Percentiles rank a stretch among this genome's conserved stretches.
phyloP scores from a whole-genome alignment of 192 early-diverging fungal species.

The Coemansia sp. region DNA sequence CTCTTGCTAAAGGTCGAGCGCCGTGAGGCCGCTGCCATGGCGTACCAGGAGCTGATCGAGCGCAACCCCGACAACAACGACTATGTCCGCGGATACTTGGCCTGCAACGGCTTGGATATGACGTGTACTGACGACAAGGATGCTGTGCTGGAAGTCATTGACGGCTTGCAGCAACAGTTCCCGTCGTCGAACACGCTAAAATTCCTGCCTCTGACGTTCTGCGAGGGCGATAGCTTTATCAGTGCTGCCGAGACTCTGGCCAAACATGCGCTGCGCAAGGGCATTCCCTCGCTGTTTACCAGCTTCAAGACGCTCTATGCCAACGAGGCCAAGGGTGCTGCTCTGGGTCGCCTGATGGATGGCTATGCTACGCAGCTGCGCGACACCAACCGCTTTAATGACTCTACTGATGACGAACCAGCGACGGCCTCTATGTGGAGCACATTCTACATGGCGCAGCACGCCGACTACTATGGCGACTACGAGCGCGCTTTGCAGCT shows the following conservation, averaged over 20 bases:
- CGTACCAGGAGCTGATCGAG: constrained; percentile 73
- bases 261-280: constrained; percentile 77
- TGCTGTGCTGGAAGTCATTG: constrained; percentile 42
- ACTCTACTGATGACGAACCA: constrained; percentile 62
- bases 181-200: constrained; percentile 80
- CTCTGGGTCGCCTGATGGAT: constrained; percentile 68
- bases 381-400: constrained; percentile 48
- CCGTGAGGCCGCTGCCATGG: constrained; percentile 67
- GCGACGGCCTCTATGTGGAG: constrained; percentile 84
- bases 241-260: constrained; percentile 65
- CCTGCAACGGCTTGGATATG: constrained; percentile 42
- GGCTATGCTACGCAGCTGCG: constrained; percentile 57
- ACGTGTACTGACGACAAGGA: constrained; percentile 26
- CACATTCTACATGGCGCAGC: constrained; percentile 88
- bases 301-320: constrained; percentile 73
- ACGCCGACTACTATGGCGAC: constrained; percentile 76
- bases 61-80: constrained; percentile 77
- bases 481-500: constrained; percentile 66
- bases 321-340: constrained; percentile 61
- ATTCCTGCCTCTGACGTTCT: constrained; percentile 72
- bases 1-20: constrained; percentile 66
- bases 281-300: constrained; percentile 91
- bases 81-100: constrained; percentile 71
- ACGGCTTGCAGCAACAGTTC: constrained; percentile 65
- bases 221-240: constrained; percentile 66